Base-by-base conservation (phyloP, 768 basidiomycete genomes). In the Russula sp. region DNA sequence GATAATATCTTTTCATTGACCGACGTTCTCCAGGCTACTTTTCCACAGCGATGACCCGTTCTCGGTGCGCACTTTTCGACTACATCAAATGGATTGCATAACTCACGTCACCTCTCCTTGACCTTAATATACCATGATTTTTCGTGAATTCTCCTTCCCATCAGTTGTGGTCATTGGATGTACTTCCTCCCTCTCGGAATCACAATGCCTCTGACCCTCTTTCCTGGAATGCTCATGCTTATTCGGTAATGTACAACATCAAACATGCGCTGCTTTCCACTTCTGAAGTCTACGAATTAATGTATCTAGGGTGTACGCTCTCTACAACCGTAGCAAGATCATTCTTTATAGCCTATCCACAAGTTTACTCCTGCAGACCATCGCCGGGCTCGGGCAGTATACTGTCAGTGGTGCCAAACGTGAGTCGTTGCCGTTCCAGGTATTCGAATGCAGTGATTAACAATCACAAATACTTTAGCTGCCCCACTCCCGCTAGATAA, bases 191-290 rank as follows among this genome's bases (percentile, higher is more conserved):
- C 65, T 36, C 50, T 66, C 45, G 65, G 63, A 22, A n/a, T 66
- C 34, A 60, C 63, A 11, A 50, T 66, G 32, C 65, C 65, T 47
- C 45, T 66, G 7, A 59, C 56, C 11, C 8, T 66, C 20, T 48
- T 64, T 39, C 63, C 65, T 25, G 65, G 65, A 20, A 54, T 66
- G 1, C 55, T 66, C 22, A 66, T 66, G 65, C 58, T 66, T 56
- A 57, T 66, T 43, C 58, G 65, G 65, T 64, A 20, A 52, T 50
- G 41, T 29, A 25, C 14, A n/a, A 16, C n/a, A 7, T n/a, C 32
- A 10, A 3, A 32, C 32, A 59, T 35, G 13, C 38, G 1, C 13
- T 7, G 6, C 13, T n/a, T 22, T 36, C 16, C 34, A 18, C 43
- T 45, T n/a, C 3, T 14, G 60, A 39, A n/a, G 39, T 20, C 34